phyloP scores from a whole-genome alignment of 495 filamentous ascomycete species.

The Penicillium angulare region DNA sequence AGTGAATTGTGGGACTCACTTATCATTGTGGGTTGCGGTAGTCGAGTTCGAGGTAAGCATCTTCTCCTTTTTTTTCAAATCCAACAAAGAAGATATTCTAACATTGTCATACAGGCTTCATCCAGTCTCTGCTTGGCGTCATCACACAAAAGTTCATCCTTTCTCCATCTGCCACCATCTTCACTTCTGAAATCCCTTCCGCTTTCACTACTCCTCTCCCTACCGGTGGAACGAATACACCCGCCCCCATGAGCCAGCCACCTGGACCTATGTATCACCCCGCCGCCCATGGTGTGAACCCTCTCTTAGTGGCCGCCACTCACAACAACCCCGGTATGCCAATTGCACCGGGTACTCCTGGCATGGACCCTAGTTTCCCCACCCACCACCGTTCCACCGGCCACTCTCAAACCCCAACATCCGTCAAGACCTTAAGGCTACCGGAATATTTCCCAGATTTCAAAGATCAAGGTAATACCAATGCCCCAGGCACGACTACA shows the following conservation, averaged over 20 bases:
- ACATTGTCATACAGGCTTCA: conserved; percentile 56
- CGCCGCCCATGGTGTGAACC: conserved; percentile 70
- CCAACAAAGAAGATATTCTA: conserved; percentile 1
- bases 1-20: conserved; percentile 86
- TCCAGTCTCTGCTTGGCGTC: conserved; percentile 77
- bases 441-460: conserved; percentile 93
- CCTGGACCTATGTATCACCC: conserved; percentile 43
- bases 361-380: conserved; percentile 32
- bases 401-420: conserved; percentile 86
- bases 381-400: conserved; percentile 61
- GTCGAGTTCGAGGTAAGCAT: conserved; percentile 68
- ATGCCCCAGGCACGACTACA: conserved; percentile 35
- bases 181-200: conserved; percentile 91
- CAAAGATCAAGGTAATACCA: conserved; percentile 68
- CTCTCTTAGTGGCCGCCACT: conserved; percentile 88
- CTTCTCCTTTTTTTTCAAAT: neutral
- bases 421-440: conserved; percentile 71
- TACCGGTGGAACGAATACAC: conserved; percentile 91
- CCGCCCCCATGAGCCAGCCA: conserved; percentile 57
- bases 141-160: conserved; percentile 81
- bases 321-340: conserved; percentile 56
- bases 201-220: conserved; percentile 85
- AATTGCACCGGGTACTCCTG: conserved; percentile 34
- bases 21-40: conserved; percentile 85
- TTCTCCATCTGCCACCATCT: conserved; percentile 91